Conservation (phyloP, 495 filamentous ascomycete genomes). For the Aspergillus hancockii region DNA sequence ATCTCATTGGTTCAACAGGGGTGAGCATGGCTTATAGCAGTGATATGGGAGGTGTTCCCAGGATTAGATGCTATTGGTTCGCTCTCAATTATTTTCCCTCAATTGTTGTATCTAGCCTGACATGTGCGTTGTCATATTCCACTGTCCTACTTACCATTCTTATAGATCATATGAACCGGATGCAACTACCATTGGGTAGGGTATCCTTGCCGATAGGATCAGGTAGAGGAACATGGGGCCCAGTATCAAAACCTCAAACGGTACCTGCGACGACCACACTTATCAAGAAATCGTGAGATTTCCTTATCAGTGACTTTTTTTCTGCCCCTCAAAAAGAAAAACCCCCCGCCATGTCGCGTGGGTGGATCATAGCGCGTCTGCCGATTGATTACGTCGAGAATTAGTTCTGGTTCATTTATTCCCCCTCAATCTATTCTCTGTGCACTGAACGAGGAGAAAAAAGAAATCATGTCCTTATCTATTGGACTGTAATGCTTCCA, state of each 20-base stretch:
- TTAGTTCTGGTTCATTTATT: slow-evolving; percentile 4
- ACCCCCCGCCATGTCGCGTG: slow-evolving; percentile 29
- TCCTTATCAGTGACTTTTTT: slow-evolving; percentile 17
- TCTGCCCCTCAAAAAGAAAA: slow-evolving; percentile 20
- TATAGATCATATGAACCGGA: not conserved
- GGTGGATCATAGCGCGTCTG: slow-evolving; percentile 27
- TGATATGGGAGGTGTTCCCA: not conserved
- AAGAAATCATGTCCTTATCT: not conserved
- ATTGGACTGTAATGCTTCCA: too few species aligned
- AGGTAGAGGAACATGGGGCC: too few species aligned
- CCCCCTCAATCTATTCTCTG: not conserved
- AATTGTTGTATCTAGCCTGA: not conserved
- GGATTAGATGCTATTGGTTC: slow-evolving; percentile 4
- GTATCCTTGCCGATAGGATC: too few species aligned
- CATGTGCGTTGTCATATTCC: slow-evolving; percentile 2
- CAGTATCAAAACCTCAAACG: not conserved
- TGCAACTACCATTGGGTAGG: not conserved
- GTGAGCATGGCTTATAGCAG: slow-evolving; percentile 13
- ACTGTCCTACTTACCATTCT: not conserved
- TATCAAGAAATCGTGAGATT: slow-evolving; percentile 17
- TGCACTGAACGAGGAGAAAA: not conserved
- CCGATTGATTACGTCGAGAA: slow-evolving; percentile 13
- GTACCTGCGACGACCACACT: slow-evolving; percentile 13
- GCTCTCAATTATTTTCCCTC: slow-evolving; percentile 2
- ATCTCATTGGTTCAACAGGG: slow-evolving; percentile 16